These are phyloP conservation scores for Lactifluus volemus DNA, from an alignment of 768 basidiomycete species.

Conservation along the genomic window DNA sequence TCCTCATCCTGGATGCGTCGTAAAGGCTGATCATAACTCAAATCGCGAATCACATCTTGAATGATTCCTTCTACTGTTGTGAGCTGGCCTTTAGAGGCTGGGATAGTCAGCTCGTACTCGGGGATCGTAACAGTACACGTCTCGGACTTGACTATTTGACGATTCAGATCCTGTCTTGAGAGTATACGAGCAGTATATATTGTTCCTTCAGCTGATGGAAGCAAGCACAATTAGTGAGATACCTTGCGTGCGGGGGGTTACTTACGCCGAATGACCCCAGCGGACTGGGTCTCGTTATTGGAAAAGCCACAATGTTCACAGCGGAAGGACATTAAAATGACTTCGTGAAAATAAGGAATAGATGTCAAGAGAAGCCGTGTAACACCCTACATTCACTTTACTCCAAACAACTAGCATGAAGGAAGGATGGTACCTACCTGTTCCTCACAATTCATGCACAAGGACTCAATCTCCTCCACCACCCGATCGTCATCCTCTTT, in stretches of 20 bases:
- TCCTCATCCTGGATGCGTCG: conserved; percentile 71
- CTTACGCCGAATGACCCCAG: conserved; percentile 77
- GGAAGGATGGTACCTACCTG: conserved; percentile 47
- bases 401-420: neutral
- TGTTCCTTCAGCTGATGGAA: conserved; percentile 62
- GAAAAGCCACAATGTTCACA: conserved; percentile 85
- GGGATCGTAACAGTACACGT: conserved; percentile 77
- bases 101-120: conserved; percentile 87
- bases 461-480: conserved; percentile 77
- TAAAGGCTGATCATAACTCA: conserved; percentile 74
- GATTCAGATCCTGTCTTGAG: conserved; percentile 68
- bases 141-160: conserved; percentile 87
- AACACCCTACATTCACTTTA: conserved; percentile 49
- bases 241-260: conserved; percentile 7
- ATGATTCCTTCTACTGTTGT: conserved; percentile 96
- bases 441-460: conserved; percentile 91
- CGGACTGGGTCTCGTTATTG: conserved; percentile 94
- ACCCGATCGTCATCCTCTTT: conserved; percentile 49
- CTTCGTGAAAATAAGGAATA: conserved; percentile 92
- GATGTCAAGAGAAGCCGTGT: conserved; percentile 86
- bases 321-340: conserved; percentile 93
- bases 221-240: neutral
- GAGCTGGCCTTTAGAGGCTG: conserved; percentile 80
- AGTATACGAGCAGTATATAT: conserved; percentile 76
- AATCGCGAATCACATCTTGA: conserved; percentile 71